Percentiles rank a stretch among this genome's conserved stretches.
Conservation (phyloP, 108 stramenopile species). For the Nannochloropsis gaditana region DNA sequence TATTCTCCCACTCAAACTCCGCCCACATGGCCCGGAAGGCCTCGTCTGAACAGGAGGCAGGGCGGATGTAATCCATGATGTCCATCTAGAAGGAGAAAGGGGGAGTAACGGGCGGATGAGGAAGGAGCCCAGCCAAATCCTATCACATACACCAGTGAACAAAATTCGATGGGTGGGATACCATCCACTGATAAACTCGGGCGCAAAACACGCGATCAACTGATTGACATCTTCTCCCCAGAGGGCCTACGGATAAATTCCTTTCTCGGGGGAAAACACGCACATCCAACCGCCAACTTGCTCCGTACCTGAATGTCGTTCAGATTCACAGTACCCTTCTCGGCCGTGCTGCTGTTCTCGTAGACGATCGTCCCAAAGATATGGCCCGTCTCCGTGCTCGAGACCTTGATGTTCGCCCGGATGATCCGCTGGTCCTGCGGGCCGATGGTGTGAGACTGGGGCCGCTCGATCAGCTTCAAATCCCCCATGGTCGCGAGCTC, state of each 20-base stretch:
- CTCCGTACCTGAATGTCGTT: slow-evolving; percentile 78
- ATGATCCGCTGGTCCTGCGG: slow-evolving; percentile 87
- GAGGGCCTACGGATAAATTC: too few species aligned
- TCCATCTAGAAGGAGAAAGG: slow-evolving; percentile 60
- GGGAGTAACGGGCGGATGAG: neutral
- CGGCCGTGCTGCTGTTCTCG: slow-evolving; percentile 79
- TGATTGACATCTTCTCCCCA: too few species aligned
- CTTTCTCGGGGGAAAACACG: too few species aligned
- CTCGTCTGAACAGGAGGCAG: slow-evolving; percentile 89
- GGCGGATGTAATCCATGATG: slow-evolving; percentile 99
- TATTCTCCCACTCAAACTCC: slow-evolving; percentile 99
- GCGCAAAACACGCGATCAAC: too few species aligned
- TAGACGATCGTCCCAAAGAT: slow-evolving; percentile 99
- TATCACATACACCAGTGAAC: too few species aligned
- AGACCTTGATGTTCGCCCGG: slow-evolving; percentile 91
- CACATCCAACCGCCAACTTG: too few species aligned
- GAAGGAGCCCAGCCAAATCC: neutral
- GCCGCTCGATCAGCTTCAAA: slow-evolving; percentile 96
- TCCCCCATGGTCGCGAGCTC: slow-evolving; percentile 98
- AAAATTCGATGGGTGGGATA: too few species aligned
- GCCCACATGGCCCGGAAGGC: slow-evolving; percentile 98
- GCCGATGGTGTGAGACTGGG: slow-evolving; percentile 87
- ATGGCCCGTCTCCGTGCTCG: slow-evolving; percentile 96
- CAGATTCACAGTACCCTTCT: slow-evolving; percentile 90
- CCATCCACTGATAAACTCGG: too few species aligned